Percentiles rank a stretch among this genome's conserved stretches.
Evolutionary conservation across 306 rosid genomes (phyloP).

Genomic region (Medicago ruthenica): DNA sequence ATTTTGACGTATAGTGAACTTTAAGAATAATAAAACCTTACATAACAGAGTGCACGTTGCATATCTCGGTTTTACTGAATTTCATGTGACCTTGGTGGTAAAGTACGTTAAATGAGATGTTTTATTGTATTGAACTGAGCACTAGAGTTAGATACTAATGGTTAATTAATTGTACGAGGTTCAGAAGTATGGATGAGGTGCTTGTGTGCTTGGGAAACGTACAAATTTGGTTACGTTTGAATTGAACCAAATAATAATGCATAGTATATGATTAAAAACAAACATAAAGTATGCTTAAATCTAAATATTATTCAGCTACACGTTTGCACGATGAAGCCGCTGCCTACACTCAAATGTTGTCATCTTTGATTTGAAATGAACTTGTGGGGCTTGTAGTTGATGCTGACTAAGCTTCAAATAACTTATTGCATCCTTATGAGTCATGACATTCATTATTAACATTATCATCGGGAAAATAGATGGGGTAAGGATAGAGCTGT

Average conservation of each 20-base stretch:
- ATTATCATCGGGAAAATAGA: conserved; percentile 36
- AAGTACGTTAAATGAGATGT: conserved; percentile 42
- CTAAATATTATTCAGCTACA: conserved; percentile 30
- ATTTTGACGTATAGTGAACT: conserved; percentile 41
- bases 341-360: conserved; percentile 34
- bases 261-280: conserved; percentile 19
- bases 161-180: conserved; percentile 58
- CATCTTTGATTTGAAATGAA: conserved; percentile 19
- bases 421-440: conserved; percentile 17
- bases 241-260: conserved; percentile 19
- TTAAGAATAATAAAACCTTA: conserved; percentile 37
- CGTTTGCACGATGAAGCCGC: conserved; percentile 39
- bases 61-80: conserved; percentile 42
- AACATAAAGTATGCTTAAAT: conserved; percentile 36
- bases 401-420: conserved; percentile 53
- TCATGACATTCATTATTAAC: conserved; percentile 33
- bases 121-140: conserved; percentile 32
- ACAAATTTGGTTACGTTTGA: conserved; percentile 25
- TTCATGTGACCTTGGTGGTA: conserved; percentile 52
- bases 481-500: no score
- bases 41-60: conserved; percentile 44
- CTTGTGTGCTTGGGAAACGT: conserved; percentile 24
- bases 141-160: conserved; percentile 36
- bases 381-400: conserved; percentile 39
- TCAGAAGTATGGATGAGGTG: conserved; percentile 33